Evolutionary conservation across 768 basidiomycete genomes (phyloP), one percentile per base, ranked within the genome.

Genomic region (Hydnomerulius pinastri): DNA sequence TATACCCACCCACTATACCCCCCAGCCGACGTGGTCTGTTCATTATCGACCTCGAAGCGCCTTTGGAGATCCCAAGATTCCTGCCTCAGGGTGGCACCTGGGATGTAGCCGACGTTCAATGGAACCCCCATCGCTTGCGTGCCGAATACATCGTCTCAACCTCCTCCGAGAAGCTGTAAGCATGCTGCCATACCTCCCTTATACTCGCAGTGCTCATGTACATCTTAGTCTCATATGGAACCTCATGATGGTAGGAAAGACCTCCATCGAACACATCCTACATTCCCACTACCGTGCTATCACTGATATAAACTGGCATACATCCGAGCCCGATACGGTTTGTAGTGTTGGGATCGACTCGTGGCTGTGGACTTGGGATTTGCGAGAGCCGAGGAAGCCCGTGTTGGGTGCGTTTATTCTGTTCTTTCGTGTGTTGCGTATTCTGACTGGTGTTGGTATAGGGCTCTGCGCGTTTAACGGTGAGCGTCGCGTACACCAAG

Each of bases 281-380:
- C 86, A 87, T 53, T 87, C 90, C 1, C 97, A 99, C 63, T 91
- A 92, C 54, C 85, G 96, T 38, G 93, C 94, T 4, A 94, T 99
- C 46, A 98, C 97, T 3, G 97, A 99, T 63, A 92, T 98, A 63
- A 98, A 99, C 64, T 99, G 96, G 96, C 91, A 93, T 61, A 87
- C 87, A 0, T 79, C 80, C 4, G 86, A 94, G 59, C 87, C 89
- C 4, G 85, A 97, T 50, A 75, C 85, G 11, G 89, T 98, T 15
- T 87, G 89, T 2, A 96, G 94, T 40, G 92, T 88, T 0, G 88
- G 91, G 0, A 88, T 99, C 43, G 97, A 99, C 64, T 87, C 94
- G 0, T 97, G 95, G 85, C 68, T 98, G 17, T 90, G 92, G 85
- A 84, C 86, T 12, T 99, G 96, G 95, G 97, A 98, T 67, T 62